A percentile compares a stretch with the other conserved stretches of the same genome.
Conservation (phyloP, 805 yeast species). For the Zygoascus flipseniorum region DNA sequence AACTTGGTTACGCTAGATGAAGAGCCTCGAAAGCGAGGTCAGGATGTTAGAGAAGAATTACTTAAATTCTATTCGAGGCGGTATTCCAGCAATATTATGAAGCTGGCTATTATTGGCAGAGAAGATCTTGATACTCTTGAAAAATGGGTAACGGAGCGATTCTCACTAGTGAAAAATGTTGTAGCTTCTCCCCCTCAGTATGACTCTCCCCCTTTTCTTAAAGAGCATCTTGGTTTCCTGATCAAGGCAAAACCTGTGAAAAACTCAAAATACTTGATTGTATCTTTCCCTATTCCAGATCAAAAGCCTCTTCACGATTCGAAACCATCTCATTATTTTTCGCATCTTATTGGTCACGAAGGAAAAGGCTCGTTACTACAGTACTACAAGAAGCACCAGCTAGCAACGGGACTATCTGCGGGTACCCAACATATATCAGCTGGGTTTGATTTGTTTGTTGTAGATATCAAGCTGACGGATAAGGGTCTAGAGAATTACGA, state of each 20-base stretch:
- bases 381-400: constrained; percentile 58
- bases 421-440: constrained; percentile 51
- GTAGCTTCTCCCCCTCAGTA: constrained; percentile 33
- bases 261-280: constrained; percentile 59
- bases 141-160: constrained; percentile 58
- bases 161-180: constrained; percentile 53
- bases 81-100: constrained; percentile 86
- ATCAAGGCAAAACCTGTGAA: constrained; percentile 71
- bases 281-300: constrained; percentile 71
- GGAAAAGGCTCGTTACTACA: constrained; percentile 76
- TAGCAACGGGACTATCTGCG: constrained; percentile 73
- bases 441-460: constrained; percentile 58
- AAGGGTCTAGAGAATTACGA: constrained; percentile 55
- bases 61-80: constrained; percentile 61
- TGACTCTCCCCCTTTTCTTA: constrained; percentile 36
- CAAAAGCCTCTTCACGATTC: constrained; percentile 56
- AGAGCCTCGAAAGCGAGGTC: constrained; percentile 48
- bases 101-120: constrained; percentile 73
- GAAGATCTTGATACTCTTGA: constrained; percentile 68
- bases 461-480: constrained; percentile 69
- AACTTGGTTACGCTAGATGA: constrained; percentile 66
- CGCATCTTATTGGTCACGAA: constrained; percentile 90
- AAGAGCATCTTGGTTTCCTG: constrained; percentile 42
- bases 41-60: constrained; percentile 75
- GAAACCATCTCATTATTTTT: constrained; percentile 60